Conservation (phyloP, 2,329 filamentous ascomycete species). For the Trichothecium roseum region DNA sequence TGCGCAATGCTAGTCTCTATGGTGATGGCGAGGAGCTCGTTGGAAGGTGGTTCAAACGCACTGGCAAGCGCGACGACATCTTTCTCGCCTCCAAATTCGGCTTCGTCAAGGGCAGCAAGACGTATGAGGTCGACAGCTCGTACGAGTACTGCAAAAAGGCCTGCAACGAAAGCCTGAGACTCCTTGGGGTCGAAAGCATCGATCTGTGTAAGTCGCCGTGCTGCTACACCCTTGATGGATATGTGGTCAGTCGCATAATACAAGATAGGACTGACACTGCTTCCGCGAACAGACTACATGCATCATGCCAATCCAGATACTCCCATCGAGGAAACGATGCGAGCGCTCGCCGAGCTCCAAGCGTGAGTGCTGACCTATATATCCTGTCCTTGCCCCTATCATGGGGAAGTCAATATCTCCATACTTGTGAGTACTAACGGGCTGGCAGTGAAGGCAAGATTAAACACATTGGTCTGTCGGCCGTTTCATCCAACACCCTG, state of each 20-base stretch:
- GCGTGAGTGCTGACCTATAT: conserved; percentile 10
- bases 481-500: conserved; percentile 33
- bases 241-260: no score
- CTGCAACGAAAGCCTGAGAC: conserved; percentile 22
- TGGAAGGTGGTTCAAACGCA: conserved; percentile 34
- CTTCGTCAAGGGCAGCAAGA: conserved; percentile 3
- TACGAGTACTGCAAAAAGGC: conserved; percentile 13
- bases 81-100: conserved; percentile 29
- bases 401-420: not conserved
- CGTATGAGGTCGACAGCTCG: conserved; percentile 9
- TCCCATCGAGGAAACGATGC: conserved; percentile 34
- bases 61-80: conserved; percentile 31
- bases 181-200: conserved; percentile 36
- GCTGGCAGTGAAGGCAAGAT: conserved; percentile 38
- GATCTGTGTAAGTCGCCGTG: conserved; percentile 40
- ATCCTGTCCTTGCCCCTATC: not conserved
- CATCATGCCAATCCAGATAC: conserved; percentile 12
- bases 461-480: conserved; percentile 39
- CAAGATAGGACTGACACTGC: no score
- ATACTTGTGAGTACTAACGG: not conserved
- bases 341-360: conserved; percentile 32
- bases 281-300: no score
- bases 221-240: no score
- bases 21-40: conserved; percentile 34
- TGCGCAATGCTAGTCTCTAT: no score